phyloP scores from a whole-genome alignment of 306 rosid species.

The Ormosia semicastrata region DNA sequence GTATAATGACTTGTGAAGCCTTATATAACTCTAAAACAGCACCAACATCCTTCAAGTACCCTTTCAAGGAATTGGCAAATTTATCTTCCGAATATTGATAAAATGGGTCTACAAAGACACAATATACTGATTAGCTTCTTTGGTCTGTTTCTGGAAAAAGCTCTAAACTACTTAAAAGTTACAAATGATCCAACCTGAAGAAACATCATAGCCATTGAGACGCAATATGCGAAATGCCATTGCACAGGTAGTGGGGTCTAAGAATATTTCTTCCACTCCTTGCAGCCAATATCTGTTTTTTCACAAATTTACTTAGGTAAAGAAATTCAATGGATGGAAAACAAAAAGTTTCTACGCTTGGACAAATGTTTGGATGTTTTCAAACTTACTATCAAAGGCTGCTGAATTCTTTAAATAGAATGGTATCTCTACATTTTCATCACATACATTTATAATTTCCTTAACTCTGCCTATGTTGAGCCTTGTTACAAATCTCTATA shows the following conservation, averaged over 20 bases:
- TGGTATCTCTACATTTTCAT: background rate
- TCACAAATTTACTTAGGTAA: conserved; percentile 5
- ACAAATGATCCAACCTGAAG: conserved; percentile 50
- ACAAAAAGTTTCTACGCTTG: background rate
- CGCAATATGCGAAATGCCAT: conserved; percentile 77
- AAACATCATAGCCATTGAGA: conserved; percentile 68
- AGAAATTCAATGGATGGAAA: background rate
- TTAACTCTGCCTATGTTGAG: no score
- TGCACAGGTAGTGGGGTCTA: conserved; percentile 71
- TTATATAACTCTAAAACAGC: conserved; percentile 62
- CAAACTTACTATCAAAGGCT: background rate
- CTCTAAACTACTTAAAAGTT: background rate
- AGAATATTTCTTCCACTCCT: conserved; percentile 64
- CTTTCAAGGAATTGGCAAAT: conserved; percentile 65
- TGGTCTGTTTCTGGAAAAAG: background rate
- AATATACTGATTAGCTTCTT: background rate
- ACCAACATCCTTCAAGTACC: conserved; percentile 62
- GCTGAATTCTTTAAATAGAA: background rate
- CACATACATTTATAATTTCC: background rate
- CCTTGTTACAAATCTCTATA: no score
- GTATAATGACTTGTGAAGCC: conserved; percentile 66
- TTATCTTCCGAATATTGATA: conserved; percentile 59
- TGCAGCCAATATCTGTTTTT: conserved; percentile 60
- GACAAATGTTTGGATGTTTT: background rate
- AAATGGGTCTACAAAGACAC: conserved; percentile 60